phyloP scores from a whole-genome alignment of 2,329 filamentous ascomycete genomes.

The Alternaria arborescens region DNA sequence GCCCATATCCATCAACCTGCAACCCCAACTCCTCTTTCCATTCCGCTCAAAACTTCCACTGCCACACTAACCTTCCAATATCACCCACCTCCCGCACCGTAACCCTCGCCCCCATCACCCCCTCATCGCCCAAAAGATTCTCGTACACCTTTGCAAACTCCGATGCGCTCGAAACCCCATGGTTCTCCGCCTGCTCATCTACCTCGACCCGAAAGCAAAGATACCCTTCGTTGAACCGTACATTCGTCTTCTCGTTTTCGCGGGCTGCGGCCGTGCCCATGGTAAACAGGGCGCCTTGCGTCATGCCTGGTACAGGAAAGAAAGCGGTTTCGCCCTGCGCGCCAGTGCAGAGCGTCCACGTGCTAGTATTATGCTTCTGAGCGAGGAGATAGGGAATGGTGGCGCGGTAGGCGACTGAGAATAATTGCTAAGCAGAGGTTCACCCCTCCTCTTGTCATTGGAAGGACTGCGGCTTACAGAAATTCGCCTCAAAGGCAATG shows the following conservation, averaged over 20 bases:
- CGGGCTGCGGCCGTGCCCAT: constrained; percentile 42
- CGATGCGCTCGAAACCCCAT: constrained; percentile 8
- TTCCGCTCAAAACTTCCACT: too few species aligned
- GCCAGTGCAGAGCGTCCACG: constrained; percentile 17
- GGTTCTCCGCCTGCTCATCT: constrained; percentile 9
- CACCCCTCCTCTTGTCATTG: too few species aligned
- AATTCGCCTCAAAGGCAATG: constrained; percentile 12
- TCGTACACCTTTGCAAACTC: constrained; percentile 14
- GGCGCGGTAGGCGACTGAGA: constrained; percentile 15
- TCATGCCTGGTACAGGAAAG: constrained; percentile 9
- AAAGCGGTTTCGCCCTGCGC: constrained; percentile 11
- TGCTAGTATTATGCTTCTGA: constrained; percentile 9
- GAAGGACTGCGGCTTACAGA: constrained; percentile 6
- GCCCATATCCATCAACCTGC: too few species aligned
- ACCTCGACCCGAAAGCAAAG: constrained; percentile 28
- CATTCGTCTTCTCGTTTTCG: constrained; percentile 43
- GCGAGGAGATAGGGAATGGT: constrained; percentile 17
- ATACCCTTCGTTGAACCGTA: constrained; percentile 55
- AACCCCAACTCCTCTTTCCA: too few species aligned
- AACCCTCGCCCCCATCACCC: constrained; percentile 7
- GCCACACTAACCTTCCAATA: too few species aligned
- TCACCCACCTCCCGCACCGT: too few species aligned
- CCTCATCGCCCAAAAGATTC: not conserved
- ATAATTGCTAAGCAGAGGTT: too few species aligned
- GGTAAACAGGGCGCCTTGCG: constrained; percentile 52